These are phyloP conservation scores for Brassica napus DNA, from an alignment of 345 rosid species.

Conservation along the genomic window DNA sequence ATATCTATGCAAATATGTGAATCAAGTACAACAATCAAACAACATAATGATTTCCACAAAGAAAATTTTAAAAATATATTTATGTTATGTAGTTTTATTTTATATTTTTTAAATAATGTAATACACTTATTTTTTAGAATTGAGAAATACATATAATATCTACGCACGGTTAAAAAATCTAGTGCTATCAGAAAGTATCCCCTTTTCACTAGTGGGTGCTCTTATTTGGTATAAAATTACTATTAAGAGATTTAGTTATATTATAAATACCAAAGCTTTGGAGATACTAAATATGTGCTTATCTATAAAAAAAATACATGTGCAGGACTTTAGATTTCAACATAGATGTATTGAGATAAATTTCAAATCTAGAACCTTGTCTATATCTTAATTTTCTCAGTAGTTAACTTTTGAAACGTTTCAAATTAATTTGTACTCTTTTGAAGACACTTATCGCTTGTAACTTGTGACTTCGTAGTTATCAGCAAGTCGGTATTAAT, in stretches of 20 bases:
- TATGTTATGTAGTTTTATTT: too few species aligned
- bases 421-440: neutral
- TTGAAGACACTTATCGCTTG: neutral
- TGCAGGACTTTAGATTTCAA: neutral
- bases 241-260: neutral
- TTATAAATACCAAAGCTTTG: neutral
- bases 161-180: too few species aligned
- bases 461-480: constrained; percentile 15
- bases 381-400: neutral
- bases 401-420: constrained; percentile 6
- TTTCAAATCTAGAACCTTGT: neutral
- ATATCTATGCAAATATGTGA: too few species aligned
- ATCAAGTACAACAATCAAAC: too few species aligned
- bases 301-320: neutral
- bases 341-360: neutral
- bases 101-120: too few species aligned
- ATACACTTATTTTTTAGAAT: too few species aligned
- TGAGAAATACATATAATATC: too few species aligned
- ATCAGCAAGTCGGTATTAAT: constrained; percentile 30
- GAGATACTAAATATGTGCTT: neutral
- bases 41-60: too few species aligned
- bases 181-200: neutral
- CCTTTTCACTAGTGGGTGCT: neutral
- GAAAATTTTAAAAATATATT: too few species aligned
- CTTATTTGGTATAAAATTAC: neutral